Evolutionary conservation across 306 rosid species (phyloP).

Genomic region (Fragaria vesca): DNA sequence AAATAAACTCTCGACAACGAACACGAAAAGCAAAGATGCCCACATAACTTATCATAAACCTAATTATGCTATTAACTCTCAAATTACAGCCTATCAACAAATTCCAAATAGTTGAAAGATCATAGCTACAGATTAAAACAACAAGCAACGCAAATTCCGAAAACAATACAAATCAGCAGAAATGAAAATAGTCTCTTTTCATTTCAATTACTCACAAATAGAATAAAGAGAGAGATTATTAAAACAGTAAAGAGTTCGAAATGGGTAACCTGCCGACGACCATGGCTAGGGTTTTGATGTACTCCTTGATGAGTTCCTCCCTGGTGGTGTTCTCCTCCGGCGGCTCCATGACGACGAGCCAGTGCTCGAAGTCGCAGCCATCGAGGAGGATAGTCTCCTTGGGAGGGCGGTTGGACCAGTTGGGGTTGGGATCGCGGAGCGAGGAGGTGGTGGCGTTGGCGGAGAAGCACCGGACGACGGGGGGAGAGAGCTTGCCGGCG

Average conservation of each 20-base stretch:
- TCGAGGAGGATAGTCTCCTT: constrained; percentile 91
- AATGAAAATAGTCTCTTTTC: neutral
- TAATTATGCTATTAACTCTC: neutral
- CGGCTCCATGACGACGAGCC: constrained; percentile 92
- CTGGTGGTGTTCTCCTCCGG: constrained; percentile 70
- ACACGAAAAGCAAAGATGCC: neutral
- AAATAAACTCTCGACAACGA: neutral
- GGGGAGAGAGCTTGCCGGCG: constrained; percentile 18
- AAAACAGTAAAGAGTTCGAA: neutral
- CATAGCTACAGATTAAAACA: neutral
- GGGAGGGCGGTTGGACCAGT: constrained; percentile 94
- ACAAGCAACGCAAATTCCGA: neutral
- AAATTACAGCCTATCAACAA: neutral
- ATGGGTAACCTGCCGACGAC: constrained; percentile 64
- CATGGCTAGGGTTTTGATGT: constrained; percentile 68
- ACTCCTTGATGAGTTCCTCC: constrained; percentile 75
- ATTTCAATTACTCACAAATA: neutral
- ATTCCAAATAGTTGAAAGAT: neutral
- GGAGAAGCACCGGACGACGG: constrained; percentile 41
- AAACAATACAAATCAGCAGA: neutral
- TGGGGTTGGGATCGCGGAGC: constrained; percentile 85
- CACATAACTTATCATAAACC: neutral
- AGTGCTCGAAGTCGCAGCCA: constrained; percentile 96
- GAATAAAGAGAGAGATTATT: neutral
- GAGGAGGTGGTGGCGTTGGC: constrained; percentile 83